Conservation (phyloP, 768 basidiomycete genomes). For the Termitomyces titanicus region DNA sequence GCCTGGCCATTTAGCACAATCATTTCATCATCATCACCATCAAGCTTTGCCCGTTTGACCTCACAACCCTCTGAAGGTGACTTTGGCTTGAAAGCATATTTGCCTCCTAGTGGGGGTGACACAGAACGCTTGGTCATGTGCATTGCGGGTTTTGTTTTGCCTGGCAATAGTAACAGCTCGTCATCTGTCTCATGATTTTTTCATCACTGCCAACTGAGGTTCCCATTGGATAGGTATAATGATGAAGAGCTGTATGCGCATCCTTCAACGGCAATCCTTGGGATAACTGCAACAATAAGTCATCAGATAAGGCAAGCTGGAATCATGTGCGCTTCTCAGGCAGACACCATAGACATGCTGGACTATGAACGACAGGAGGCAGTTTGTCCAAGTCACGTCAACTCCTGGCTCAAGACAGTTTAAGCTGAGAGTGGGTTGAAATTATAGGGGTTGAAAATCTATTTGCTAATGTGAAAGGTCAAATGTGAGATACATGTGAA, state of each 20-base stretch:
- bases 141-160: constrained; percentile 22
- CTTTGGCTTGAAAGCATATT: constrained; percentile 21
- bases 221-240: constrained; percentile 4
- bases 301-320: constrained; percentile 44
- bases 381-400: constrained; percentile 9
- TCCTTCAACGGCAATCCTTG: constrained; percentile 51
- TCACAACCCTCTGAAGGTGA: constrained; percentile 27
- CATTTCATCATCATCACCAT: constrained; percentile 13
- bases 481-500: no score
- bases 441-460: no score
- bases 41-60: constrained; percentile 34
- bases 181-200: constrained; percentile 35
- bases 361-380: not conserved
- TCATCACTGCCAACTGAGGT: not conserved
- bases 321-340: constrained; percentile 45
- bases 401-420: no score
- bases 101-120: constrained; percentile 31
- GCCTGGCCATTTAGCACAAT: constrained; percentile 9
- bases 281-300: constrained; percentile 37
- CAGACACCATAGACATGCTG: constrained; percentile 1
- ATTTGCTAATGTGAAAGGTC: no score
- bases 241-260: constrained; percentile 36
- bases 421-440: no score
- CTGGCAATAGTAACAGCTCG: constrained; percentile 44
- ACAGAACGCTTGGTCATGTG: constrained; percentile 35